Conservation (phyloP, 306 rosid genomes). For the Ormosia emarginata region DNA sequence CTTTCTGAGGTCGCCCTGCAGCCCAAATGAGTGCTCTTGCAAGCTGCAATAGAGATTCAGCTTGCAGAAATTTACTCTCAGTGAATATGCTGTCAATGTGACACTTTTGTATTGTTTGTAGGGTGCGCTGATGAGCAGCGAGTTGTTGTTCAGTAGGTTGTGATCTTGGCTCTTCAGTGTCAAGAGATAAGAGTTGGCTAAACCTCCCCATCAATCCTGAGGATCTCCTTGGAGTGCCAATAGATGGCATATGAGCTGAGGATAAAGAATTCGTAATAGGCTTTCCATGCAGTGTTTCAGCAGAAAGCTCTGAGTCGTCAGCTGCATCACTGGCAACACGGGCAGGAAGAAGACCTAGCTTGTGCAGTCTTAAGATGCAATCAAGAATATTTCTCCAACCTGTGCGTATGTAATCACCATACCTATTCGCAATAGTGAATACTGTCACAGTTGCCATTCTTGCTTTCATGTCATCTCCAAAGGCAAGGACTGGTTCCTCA, state of each 20-base stretch:
- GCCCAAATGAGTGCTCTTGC: constrained; percentile 94
- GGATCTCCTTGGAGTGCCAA: constrained; percentile 92
- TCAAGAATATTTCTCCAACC: constrained; percentile 99
- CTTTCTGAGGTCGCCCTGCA: constrained; percentile 88
- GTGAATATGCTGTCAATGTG: constrained; percentile 93
- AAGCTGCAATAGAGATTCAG: constrained; percentile 90
- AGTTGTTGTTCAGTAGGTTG: constrained; percentile 99
- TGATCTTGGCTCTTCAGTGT: constrained; percentile 94
- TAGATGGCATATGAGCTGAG: constrained; percentile 70
- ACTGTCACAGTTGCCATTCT: constrained; percentile 94
- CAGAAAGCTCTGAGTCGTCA: constrained; percentile 77
- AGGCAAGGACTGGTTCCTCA: constrained; percentile 90
- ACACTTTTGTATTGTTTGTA: constrained; percentile 89
- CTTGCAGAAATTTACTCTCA: constrained; percentile 93
- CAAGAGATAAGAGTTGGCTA: constrained; percentile 96
- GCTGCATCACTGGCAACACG: constrained; percentile 98
- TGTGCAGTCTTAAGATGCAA: constrained; percentile 90
- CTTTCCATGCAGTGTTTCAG: constrained; percentile 77
- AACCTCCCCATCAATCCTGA: constrained; percentile 97
- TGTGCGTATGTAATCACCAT: constrained; percentile 90
- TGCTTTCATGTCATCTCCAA: constrained; percentile 95
- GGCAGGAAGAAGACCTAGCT: constrained; percentile 97
- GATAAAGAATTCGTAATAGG: constrained; percentile 75
- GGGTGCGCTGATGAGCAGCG: constrained; percentile 96
- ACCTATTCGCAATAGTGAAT: constrained; percentile 91